Evolutionary conservation across 768 basidiomycete species (phyloP), one percentile per base, ranked within the genome.

Genomic region (Mycena vitilis): DNA sequence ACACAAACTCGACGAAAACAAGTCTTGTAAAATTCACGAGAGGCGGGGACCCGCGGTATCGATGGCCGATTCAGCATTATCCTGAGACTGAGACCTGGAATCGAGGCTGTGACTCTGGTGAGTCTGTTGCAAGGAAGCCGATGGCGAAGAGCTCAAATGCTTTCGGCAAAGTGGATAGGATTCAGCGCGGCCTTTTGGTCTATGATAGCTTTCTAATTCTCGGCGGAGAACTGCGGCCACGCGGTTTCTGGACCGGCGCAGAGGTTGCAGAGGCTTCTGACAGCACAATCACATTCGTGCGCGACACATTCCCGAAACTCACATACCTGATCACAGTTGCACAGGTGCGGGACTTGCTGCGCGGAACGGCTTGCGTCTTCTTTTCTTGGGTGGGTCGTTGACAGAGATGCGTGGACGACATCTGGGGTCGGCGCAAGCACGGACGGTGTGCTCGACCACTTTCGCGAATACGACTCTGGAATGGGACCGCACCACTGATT

Each of bases 41-140:
- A 98, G 80, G 36, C 95, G 86, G 42, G 90, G 86, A 1, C 96
- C 98, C 0, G 96, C 96, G 62, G 97, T 86, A 74, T 96, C 94
- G 66, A 99, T 97, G 49, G 98, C 98, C 1, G 98, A 97, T 71
- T 96, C 96, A 9, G 97, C 90, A 76, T 99, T 99, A 74, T 96
- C 85, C 78, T 99, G 98, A 84, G 2, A 98, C 81, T 63, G 91
- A 89, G 16, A 95, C 89, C 68, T 88, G 84, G 62, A 89, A 86
- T 10, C 77, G 74, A 9, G 60, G 62, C 15, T 49, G 47, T 15
- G 54, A 60, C 0, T 74, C 63, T 5, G 58, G 71, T 16, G 61
- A 55, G 62, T 58, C 71, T 70, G 56, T 69, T 73, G 74, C 86
- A 18, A 99, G 83, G 66, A 99, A 92, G 78, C 99, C 98, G n/a